Evolutionary conservation across 371 early-diverging fungal genomes (phyloP), one percentile per base, ranked within the genome.

Genomic region (Apophysomyces elegans): DNA sequence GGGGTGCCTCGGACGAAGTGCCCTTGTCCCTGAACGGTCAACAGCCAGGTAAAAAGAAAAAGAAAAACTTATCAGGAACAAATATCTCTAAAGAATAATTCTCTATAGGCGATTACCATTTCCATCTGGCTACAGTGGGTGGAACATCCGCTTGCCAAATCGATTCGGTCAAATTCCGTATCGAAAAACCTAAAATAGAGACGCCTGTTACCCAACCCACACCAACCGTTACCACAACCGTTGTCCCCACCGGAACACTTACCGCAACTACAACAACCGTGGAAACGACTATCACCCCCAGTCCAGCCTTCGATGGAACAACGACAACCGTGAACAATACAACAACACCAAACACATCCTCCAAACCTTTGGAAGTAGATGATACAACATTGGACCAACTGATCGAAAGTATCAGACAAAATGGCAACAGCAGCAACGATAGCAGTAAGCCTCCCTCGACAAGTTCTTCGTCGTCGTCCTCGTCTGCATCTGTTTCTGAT

Each of bases 1-100:
- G 9, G 35, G 75, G 75, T 44, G 71, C 70, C 16, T 66, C 78
- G 8, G 71, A 76, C 8, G 76, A 77, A 58, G 43, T 80, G 14
- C 59, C 74, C 35, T 61, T 78, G 14, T n/a, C 47, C 11, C 70
- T 80, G 7, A 38, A 67, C 26, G 66, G 67, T 6, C 61, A 67
- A 44, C 50, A 69, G 13, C 65, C 68, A 45, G 76, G 75, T 71
- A 66, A 41, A 41, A 41, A 4, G 4, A 41, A 41, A 41, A 41
- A 41, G 41, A 7, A 41, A 41, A 41, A 5, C 32, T 26, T 26
- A 26, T 26, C 32, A 26, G 32, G 32, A 26, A 26, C 32, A 26
- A 26, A 26, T 1, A 26, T 2, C 2, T 26, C 32, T 26, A 26
- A 26, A 26, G 2, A 26, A 26, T 1, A 26, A 26, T 26, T 26